Evolutionary conservation across 2,329 filamentous ascomycete genomes (phyloP), one percentile per base, ranked within the genome.

Genomic region (Beauveria varroae): DNA sequence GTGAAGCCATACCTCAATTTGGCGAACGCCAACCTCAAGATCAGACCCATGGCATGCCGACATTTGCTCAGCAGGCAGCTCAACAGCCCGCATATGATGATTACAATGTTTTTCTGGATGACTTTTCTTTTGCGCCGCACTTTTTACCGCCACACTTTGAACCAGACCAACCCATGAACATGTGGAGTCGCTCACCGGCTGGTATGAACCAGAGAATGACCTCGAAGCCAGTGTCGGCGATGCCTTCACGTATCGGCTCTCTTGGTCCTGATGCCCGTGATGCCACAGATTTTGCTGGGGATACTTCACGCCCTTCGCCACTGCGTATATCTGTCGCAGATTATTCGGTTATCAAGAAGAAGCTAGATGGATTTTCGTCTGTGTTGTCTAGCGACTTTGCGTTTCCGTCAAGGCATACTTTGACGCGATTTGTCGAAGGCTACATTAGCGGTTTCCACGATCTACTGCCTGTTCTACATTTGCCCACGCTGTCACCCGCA

Each of bases 371-470:
- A 63, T 88, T 87, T 64, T 82, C 83, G 0, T 76, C 79, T 1
- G 81, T 86, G 5, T 71, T 88, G 24, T 83, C 86, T 0, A 76
- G 74, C 57, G 84, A 85, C 65, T 90, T 90, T 65, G 79, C 84
- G 3, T 82, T 90, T 55, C 87, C 88, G 1, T 89, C 87, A 5
- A 81, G 87, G 3, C 81, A 89, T 65, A 88, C 88, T 0, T 70
- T 90, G 30, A 86, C 85, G 3, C 76, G 88, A 40, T 90, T 90
- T 64, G 73, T 90, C 37, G 86, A 88, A 62, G 87, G 86, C 1
- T 91, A 89, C 66, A 82, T 89, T 58, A 83, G 81, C 62, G 86
- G 87, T 0, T 89, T 90, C 62, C 80, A 83, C 60, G 79, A 82
- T 57, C 78, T 82, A 63, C 68, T 83, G 0, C 81, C 81, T 0